Conservation (phyloP, 345 rosid species). For the Populus simonii region DNA sequence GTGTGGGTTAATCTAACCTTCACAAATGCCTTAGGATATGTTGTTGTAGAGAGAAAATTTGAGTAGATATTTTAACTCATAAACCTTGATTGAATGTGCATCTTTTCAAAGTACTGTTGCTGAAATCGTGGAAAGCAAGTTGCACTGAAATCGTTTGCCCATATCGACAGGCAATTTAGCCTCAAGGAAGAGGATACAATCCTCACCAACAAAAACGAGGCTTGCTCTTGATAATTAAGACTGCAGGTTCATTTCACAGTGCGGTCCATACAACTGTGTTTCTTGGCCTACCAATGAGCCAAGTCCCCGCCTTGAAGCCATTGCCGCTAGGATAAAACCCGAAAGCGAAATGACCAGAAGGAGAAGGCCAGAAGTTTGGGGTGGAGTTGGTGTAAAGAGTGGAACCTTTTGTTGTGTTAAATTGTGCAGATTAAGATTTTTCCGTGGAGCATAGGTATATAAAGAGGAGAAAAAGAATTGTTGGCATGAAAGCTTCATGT, state of each 20-base stretch:
- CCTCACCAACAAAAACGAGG: not conserved
- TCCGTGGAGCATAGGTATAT: not conserved
- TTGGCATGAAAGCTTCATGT: not conserved
- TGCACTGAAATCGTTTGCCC: too few species aligned
- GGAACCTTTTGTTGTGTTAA: conserved; percentile 10
- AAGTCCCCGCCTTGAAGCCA: conserved; percentile 1
- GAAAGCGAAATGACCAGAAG: not conserved
- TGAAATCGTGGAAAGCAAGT: too few species aligned
- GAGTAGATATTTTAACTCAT: too few species aligned
- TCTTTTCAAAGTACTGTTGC: too few species aligned
- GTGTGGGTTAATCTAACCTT: too few species aligned
- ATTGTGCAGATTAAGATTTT: not conserved
- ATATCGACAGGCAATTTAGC: too few species aligned
- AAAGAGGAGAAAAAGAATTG: not conserved
- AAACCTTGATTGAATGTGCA: too few species aligned
- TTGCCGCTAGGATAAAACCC: not conserved
- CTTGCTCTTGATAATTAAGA: not conserved
- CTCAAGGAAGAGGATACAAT: too few species aligned
- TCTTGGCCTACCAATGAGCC: conserved; percentile 6
- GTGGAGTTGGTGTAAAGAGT: conserved; percentile 7
- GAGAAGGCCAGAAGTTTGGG: conserved; percentile 8
- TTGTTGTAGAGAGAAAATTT: too few species aligned
- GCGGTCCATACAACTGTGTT: not conserved
- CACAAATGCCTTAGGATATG: too few species aligned
- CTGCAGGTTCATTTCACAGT: not conserved